A percentile compares a stretch with the other conserved stretches of the same genome.
Conservation (phyloP, 2,329 filamentous ascomycete species). For the Colletotrichum filicis region DNA sequence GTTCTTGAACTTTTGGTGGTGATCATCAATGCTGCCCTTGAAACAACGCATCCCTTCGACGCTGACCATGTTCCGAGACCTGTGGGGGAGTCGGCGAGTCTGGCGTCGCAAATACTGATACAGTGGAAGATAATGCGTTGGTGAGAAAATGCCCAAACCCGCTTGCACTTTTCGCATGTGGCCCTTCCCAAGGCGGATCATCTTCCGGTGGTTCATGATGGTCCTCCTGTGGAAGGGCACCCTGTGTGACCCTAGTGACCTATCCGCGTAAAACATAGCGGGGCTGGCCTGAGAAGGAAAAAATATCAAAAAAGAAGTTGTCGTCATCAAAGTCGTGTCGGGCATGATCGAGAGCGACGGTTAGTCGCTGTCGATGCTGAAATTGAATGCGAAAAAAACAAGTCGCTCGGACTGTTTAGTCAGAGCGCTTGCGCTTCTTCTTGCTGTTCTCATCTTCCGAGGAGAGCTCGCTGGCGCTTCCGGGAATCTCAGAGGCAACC, state of each 20-base stretch:
- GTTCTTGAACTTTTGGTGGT: constrained; percentile 41
- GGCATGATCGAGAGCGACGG: constrained; percentile 40
- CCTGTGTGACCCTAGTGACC: constrained; percentile 42
- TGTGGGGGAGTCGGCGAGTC: constrained; percentile 39
- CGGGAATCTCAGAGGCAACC: constrained; percentile 78
- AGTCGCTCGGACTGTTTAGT: constrained; percentile 52
- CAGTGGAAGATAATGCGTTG: constrained; percentile 54
- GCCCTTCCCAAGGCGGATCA: constrained; percentile 47
- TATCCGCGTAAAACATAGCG: constrained; percentile 40
- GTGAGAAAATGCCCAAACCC: constrained; percentile 52
- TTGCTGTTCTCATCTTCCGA: constrained; percentile 64
- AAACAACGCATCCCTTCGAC: constrained; percentile 34
- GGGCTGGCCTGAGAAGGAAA: constrained; percentile 32
- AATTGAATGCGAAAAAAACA: constrained; percentile 31
- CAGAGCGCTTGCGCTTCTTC: constrained; percentile 85
- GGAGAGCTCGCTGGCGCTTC: constrained; percentile 69
- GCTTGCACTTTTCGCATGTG: constrained; percentile 52
- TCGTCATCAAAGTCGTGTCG: constrained; percentile 44
- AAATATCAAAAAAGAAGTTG: constrained; percentile 29
- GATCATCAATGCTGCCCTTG: constrained; percentile 43
- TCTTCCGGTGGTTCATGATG: constrained; percentile 33
- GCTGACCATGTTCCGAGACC: constrained; percentile 36
- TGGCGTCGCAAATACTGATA: constrained; percentile 53
- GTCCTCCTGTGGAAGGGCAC: constrained; percentile 11
- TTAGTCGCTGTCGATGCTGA: constrained; percentile 27